Conservation (phyloP, 345 rosid genomes). For the Alliaria petiolata region DNA sequence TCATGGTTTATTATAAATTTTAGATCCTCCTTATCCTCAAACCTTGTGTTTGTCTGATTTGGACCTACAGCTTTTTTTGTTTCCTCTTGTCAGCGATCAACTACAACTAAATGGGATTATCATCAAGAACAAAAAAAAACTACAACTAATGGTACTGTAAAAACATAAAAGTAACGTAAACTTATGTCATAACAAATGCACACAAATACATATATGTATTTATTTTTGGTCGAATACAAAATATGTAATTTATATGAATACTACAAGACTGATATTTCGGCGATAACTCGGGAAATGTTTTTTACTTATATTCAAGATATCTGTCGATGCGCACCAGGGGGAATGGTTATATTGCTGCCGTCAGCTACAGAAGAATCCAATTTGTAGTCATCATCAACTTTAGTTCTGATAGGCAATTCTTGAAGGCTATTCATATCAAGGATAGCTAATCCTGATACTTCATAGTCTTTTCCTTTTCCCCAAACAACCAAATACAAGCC, state of each 20-base stretch:
- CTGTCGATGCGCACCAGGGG: not conserved
- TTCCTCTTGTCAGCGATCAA: no score
- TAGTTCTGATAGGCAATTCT: conserved; percentile 40
- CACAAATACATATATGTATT: not conserved
- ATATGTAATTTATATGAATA: not conserved
- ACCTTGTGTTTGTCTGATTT: no score
- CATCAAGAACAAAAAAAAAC: no score
- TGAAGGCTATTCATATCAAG: conserved; percentile 17
- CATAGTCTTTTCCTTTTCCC: conserved; percentile 64
- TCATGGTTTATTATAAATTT: no score
- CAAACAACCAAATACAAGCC: conserved; percentile 61
- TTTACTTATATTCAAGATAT: not conserved
- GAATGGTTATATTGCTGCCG: not conserved
- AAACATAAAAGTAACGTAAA: not conserved
- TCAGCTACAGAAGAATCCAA: not conserved
- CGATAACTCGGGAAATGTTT: not conserved
- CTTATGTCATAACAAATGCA: not conserved
- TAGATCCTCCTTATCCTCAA: no score
- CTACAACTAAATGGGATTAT: no score
- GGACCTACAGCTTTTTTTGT: no score
- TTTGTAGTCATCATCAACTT: not conserved
- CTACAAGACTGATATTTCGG: not conserved
- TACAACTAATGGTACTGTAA: not conserved
- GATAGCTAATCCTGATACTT: not conserved
- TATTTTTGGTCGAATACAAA: not conserved